Base-by-base conservation (phyloP, 108 stramenopile species). In the Nitzschia palea region DNA sequence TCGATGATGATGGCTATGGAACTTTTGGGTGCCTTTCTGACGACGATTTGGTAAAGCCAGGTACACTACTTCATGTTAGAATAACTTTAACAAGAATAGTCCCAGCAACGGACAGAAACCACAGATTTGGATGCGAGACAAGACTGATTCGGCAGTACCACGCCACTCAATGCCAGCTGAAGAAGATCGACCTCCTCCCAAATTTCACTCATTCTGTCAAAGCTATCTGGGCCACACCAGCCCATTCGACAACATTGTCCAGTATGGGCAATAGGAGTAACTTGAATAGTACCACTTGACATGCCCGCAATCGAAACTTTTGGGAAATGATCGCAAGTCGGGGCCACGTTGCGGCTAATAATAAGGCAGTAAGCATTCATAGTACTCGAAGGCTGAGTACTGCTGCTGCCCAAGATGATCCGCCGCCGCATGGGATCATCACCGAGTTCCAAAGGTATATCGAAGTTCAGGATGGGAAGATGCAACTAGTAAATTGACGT, bases 401-500 rank as follows among this genome's bases (percentile, higher is more conserved):
- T 9, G 8, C 25, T 44, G 23, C 6, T 18, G 14, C 34, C 5
- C 3, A 3, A 15, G 5, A 37, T 14, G 28, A 36, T 37, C 27
- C 59, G 43, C 5, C 59, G 59, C 1, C 40, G 43, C 20, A 60
- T 60, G 62, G 45, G 35, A 2, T 15, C 10, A 18, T 4, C 45
- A 17, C 30, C 45, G 12, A 14, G 20, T 5, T 5, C 26, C 59
- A 44, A 44, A 27, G 65, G 30, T 55, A 53, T 33, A 28, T 67
- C 9, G 65, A 67, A 55, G 65, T 67, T 28, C 44, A 45, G 12
- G 65, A 67, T 42, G 65, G 65, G 5, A 67, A 67, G 53, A 67
- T 67, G 65, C 65, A 53, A 23, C 40, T 67, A 20, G 65, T 67
- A 12, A n/a, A 53, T 67, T 55, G 65, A 67, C 36, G 33, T 67